Percentiles rank a stretch among this genome's conserved stretches.
Evolutionary conservation across 257 asterid genomes (phyloP).

Genomic region (Solanum sitiens): DNA sequence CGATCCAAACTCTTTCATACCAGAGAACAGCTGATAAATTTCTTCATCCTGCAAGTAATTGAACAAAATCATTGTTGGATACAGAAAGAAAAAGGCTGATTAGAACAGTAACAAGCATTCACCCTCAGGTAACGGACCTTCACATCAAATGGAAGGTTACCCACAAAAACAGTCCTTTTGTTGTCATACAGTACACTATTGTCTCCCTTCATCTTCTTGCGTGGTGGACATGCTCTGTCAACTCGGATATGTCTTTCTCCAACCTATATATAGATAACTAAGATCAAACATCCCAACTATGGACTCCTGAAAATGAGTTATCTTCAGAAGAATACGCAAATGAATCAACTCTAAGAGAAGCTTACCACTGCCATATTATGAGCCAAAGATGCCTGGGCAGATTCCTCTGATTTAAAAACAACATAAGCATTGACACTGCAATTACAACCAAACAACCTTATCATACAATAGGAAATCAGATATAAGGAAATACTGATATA

Average conservation of each 20-base stretch:
- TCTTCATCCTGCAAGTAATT: conserved; percentile 65
- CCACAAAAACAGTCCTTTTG: conserved; percentile 77
- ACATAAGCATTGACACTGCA: conserved; percentile 89
- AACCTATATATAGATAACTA: conserved; percentile 38
- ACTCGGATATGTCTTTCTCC: conserved; percentile 93
- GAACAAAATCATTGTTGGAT: not conserved
- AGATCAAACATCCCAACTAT: not conserved
- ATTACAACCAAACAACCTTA: not conserved
- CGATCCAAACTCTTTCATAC: conserved; percentile 58
- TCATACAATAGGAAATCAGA: not conserved
- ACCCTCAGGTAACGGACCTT: conserved; percentile 35
- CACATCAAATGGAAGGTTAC: conserved; percentile 94
- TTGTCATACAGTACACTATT: conserved; percentile 51
- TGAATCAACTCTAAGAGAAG: not conserved
- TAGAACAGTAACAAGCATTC: not conserved
- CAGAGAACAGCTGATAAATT: conserved; percentile 57
- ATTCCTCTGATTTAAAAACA: conserved; percentile 79
- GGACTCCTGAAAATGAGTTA: not conserved
- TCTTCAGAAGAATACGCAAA: not conserved
- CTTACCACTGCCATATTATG: conserved; percentile 94
- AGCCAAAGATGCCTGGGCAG: conserved; percentile 75
- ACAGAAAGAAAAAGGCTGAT: not conserved
- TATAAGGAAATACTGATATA: not conserved
- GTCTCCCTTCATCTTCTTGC: conserved; percentile 87
- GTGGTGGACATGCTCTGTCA: conserved; percentile 97